Evolutionary conservation across 2,329 filamentous ascomycete species (phyloP), one percentile per base, ranked within the genome.

Genomic region (Aureobasidium namibiae): DNA sequence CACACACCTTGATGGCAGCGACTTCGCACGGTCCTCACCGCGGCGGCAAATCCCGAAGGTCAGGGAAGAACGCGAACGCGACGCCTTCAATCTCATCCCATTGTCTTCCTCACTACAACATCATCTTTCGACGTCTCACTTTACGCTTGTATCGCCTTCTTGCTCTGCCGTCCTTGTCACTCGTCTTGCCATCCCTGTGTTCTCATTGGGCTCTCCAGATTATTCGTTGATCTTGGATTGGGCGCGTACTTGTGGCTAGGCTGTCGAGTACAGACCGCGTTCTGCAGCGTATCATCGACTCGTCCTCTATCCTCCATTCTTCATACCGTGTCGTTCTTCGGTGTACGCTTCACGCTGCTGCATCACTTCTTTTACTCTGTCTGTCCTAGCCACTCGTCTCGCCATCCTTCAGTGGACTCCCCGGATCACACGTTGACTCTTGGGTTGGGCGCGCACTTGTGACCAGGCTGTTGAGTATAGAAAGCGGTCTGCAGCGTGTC

Each of bases 371-470:
- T n/a, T 6, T 52, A n/a, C n/a, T 29, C 8, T 39, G 54, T 44
- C 33, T n/a, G 54, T 58, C 54, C 54, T 58, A 10, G 42, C 33
- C 54, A 41, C 24, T 42, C 18, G 54, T 58, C 41, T 49, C 49
- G 54, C 31, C 54, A 58, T 58, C 31, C 54, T 44, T 58, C 42
- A 41, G 54, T 38, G 54, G 54, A 41, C 54, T 58, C 44, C 41
- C 54, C 54, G 41, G 18, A 36, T 58, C 54, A 36, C 44, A 49
- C 21, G 54, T 49, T 58, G 54, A 58, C 31, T 36, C 26, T 41
- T n/a, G 54, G 54, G 49, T 58, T 58, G 54, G 54, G 54, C 44
- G 41, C 41, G 54, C 21, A 58, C 54, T 41, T 42, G 42, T 49
- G 54, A 49, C 44, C 23, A 58, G 54, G 54, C 41, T 58, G 31